Evolutionary conservation across 2,329 filamentous ascomycete species (phyloP).

Genomic region (Talaromyces sp.): DNA sequence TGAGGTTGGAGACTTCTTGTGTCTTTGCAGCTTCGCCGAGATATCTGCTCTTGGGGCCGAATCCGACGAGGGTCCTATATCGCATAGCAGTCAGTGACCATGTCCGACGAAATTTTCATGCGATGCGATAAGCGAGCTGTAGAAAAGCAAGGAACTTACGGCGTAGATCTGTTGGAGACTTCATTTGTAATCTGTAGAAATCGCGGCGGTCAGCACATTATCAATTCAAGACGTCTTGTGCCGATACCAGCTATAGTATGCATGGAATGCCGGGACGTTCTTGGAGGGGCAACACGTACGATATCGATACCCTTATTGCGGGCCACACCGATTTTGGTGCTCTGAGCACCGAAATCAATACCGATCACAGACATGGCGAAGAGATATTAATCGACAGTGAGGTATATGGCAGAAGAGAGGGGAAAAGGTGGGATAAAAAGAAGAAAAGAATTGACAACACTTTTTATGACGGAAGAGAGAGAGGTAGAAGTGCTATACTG

Average conservation of each 20-base stretch:
- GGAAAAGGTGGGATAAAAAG: conserved; percentile 17
- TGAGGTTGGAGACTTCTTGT: conserved; percentile 98
- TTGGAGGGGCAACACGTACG: conserved; percentile 61
- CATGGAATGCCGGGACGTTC: conserved; percentile 18
- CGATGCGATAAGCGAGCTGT: conserved; percentile 4
- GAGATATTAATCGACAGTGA: conserved; percentile 20
- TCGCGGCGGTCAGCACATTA: not conserved
- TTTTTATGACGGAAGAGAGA: conserved; percentile 8
- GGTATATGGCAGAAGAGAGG: conserved; percentile 18
- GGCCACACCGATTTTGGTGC: conserved; percentile 96
- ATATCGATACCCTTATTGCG: conserved; percentile 99
- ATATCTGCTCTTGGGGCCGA: conserved; percentile 90
- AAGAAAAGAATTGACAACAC: not conserved
- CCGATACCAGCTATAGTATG: not conserved
- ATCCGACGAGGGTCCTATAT: conserved; percentile 82
- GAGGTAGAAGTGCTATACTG: not conserved
- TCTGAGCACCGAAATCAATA: conserved; percentile 93
- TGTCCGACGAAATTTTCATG: conserved; percentile 12
- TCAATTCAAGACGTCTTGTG: not conserved
- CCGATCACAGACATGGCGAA: conserved; percentile 63
- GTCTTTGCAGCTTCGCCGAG: conserved; percentile 96
- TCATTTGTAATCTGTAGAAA: conserved; percentile 87
- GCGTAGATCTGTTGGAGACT: conserved; percentile 95
- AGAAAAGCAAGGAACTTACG: conserved; percentile 63
- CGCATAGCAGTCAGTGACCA: conserved; percentile 1